Conservation (phyloP, 2,329 filamentous ascomycete genomes). For the Colletotrichum spinosum region DNA sequence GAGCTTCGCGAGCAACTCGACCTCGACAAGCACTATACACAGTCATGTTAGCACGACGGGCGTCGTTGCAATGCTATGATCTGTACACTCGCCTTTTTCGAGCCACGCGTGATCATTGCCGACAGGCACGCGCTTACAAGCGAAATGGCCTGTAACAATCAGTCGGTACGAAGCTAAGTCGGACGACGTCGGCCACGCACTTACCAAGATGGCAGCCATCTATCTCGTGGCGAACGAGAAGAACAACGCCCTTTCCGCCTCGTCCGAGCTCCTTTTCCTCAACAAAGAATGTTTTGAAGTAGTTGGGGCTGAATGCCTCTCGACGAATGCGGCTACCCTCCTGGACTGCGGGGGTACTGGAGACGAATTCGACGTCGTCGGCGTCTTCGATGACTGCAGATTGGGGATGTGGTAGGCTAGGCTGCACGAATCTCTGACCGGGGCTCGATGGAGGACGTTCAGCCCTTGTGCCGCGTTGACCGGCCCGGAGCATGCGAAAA, state of each 20-base stretch:
- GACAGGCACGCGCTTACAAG: slow-evolving; percentile 96
- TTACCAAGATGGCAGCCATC: slow-evolving; percentile 83
- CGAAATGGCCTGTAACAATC: slow-evolving; percentile 73
- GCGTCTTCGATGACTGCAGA: slow-evolving; percentile 43
- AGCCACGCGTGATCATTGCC: slow-evolving; percentile 95
- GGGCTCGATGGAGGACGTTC: slow-evolving; percentile 63
- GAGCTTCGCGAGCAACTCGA: slow-evolving; percentile 90
- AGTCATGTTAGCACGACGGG: not conserved
- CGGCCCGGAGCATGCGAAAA: slow-evolving; percentile 87
- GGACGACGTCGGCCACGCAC: not conserved
- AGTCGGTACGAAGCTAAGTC: not conserved
- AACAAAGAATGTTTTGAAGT: slow-evolving; percentile 93
- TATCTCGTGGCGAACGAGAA: slow-evolving; percentile 92
- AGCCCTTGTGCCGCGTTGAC: slow-evolving; percentile 57
- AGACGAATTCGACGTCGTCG: slow-evolving; percentile 61
- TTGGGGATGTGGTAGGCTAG: slow-evolving; percentile 48
- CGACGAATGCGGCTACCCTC: slow-evolving; percentile 80
- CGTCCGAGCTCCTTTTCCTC: slow-evolving; percentile 88
- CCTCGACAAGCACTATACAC: slow-evolving; percentile 79
- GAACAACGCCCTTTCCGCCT: slow-evolving; percentile 93
- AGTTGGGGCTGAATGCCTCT: slow-evolving; percentile 89
- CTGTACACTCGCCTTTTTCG: slow-evolving; percentile 71
- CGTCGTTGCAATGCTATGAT: not conserved
- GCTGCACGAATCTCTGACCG: slow-evolving; percentile 64
- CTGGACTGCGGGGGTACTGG: slow-evolving; percentile 63